Conservation (phyloP, 352 stramenopile genomes). For the Phytophthora nicotianae region DNA sequence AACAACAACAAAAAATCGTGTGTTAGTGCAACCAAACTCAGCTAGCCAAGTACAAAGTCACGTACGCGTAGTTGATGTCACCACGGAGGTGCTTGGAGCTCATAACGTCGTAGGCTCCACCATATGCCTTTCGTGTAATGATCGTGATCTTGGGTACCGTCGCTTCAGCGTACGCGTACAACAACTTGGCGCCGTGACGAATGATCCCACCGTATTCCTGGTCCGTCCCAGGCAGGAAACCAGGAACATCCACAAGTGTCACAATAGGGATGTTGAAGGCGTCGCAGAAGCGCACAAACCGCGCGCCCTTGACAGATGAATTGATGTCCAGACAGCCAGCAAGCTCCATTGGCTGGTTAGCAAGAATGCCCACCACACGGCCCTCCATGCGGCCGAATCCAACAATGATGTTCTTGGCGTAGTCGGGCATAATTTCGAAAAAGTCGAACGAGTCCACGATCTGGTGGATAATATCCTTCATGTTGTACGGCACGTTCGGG, state of each 20-base stretch:
- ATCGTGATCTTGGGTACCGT: conserved; percentile 99
- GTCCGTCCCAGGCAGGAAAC: conserved; percentile 96
- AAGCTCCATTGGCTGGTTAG: conserved; percentile 97
- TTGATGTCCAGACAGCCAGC: conserved; percentile 98
- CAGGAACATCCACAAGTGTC: conserved; percentile 98
- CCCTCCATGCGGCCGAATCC: conserved; percentile 97
- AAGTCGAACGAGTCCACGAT: conserved; percentile 96
- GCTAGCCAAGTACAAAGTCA: conserved; percentile 15
- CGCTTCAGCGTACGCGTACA: conserved; percentile 98
- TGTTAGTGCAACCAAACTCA: conserved; percentile 20
- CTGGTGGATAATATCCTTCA: conserved; percentile 96
- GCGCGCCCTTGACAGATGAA: conserved; percentile 95
- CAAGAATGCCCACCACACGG: conserved; percentile 95
- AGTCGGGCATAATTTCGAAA: conserved; percentile 97
- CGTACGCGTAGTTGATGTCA: conserved; percentile 97
- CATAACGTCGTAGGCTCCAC: conserved; percentile 99
- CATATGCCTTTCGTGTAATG: conserved; percentile 99
- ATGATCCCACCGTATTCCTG: conserved; percentile 96
- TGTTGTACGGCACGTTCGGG: conserved; percentile 98
- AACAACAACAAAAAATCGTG: conserved; percentile 4
- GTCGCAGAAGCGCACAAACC: conserved; percentile 98
- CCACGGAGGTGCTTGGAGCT: conserved; percentile 97
- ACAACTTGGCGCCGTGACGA: conserved; percentile 96
- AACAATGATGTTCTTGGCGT: conserved; percentile 98
- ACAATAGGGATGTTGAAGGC: conserved; percentile 98